phyloP scores from a whole-genome alignment of 2,329 filamentous ascomycete genomes.

The Fusarium sterilihyphosum region DNA sequence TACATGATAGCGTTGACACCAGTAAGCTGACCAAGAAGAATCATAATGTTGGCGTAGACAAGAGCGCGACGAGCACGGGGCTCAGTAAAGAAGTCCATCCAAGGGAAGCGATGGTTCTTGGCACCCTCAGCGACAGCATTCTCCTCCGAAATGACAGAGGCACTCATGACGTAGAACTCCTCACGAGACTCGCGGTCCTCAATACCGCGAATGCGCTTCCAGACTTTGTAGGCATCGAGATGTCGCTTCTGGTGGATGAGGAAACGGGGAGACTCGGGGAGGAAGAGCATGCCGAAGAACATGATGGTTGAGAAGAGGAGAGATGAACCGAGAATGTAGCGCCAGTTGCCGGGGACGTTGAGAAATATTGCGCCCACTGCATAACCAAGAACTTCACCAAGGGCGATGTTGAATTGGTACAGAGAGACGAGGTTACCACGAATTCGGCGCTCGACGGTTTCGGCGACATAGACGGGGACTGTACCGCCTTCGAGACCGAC shows the following conservation, averaged over 20 bases:
- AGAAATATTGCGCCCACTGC: slow-evolving; percentile 79
- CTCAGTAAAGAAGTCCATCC: slow-evolving; percentile 79
- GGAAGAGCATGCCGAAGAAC: slow-evolving; percentile 70
- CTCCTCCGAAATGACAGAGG: slow-evolving; percentile 67
- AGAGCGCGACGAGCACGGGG: slow-evolving; percentile 73
- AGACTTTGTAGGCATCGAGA: slow-evolving; percentile 66
- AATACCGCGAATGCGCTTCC: slow-evolving; percentile 76
- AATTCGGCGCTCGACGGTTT: slow-evolving; percentile 73
- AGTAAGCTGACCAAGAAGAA: slow-evolving; percentile 75
- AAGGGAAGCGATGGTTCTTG: slow-evolving; percentile 68
- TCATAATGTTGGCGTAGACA: slow-evolving; percentile 76
- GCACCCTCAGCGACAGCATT: slow-evolving; percentile 60
- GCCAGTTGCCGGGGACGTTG: slow-evolving; percentile 75
- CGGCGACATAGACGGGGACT: slow-evolving; percentile 78
- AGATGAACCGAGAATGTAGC: slow-evolving; percentile 78
- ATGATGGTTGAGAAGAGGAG: slow-evolving; percentile 69
- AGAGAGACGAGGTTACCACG: slow-evolving; percentile 78
- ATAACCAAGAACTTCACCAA: slow-evolving; percentile 76
- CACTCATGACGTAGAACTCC: slow-evolving; percentile 78
- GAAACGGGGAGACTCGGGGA: slow-evolving; percentile 75
- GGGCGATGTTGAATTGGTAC: slow-evolving; percentile 80
- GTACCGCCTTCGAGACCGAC: slow-evolving; percentile 80
- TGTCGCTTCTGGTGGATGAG: slow-evolving; percentile 71
- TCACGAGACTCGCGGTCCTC: slow-evolving; percentile 66
- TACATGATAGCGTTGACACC: slow-evolving; percentile 77